Base-by-base conservation (phyloP, 495 filamentous ascomycete species). In the Astrothelium subdiscretum region DNA sequence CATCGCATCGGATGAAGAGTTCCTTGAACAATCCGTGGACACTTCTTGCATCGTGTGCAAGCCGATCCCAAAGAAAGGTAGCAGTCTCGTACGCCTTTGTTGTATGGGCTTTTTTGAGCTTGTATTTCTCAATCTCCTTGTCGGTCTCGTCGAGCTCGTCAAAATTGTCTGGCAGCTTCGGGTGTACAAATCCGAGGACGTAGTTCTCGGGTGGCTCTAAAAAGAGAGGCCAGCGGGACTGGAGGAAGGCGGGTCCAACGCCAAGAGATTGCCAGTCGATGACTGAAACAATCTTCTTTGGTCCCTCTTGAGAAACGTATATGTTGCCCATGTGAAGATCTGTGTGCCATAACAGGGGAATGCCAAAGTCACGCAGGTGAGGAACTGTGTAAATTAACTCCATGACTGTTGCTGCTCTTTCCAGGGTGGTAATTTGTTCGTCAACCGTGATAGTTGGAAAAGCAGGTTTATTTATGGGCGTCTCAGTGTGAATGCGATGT, bases 311-410 rank as follows among this genome's bases (percentile, higher is more conserved):
- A 11, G 61, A 57, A 35, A 73, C 70, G 59, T 65, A 75, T 20
- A 76, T 74, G 57, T 76, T 76, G 44, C 71, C 74, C 69, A 72
- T 72, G 32, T 75, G 66, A 38, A 75, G 68, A 65, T 76, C 74
- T n/a, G 71, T 72, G 54, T 76, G 70, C 70, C 71, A 75, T 38
- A 76, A 58, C 6, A 15, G 51, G 12, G 58, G 58, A 4, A 42
- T 31, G n/a, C 8, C 20, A 20, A 42, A 20, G 51, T 59, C 5
- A 31, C 6, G 8, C 18, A 59, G 5, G 10, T 59, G 8, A 12
- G 31, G 26, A 31, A 42, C 8, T 5, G 26, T 8, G 20, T 31
- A 26, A 6, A 59, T 38, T 6, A 38, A 6, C 35, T 15, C 6
- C 35, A 38, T 38, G 35, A 38, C 6, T 15, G 5, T 38, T 6